Evolutionary conservation across 495 filamentous ascomycete species (phyloP), one percentile per base, ranked within the genome.

Genomic region (Hypomontagnella submonticulosa): DNA sequence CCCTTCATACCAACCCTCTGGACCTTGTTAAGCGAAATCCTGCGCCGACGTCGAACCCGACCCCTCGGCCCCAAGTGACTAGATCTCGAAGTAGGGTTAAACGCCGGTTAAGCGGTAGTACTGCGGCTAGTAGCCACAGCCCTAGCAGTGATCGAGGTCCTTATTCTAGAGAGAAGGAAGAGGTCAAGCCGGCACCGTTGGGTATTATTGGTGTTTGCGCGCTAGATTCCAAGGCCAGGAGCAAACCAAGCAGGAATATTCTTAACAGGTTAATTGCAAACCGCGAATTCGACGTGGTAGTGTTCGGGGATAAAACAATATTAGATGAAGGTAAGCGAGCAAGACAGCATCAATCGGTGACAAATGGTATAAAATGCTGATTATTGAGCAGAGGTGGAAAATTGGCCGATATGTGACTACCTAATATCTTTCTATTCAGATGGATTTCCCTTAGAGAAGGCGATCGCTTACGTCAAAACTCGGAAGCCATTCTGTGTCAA

Each of bases 291-390:
- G 93, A 99, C 70, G 92, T 97, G 19, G 88, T 94, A 33, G 92
- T 99, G 3, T 99, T 99, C 78, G 95, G 95, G 34, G 95, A 99
- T 76, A 99, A 99, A 73, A 92, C 97, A 48, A 98, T 99, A 63
- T 80, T 98, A 43, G 95, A 99, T 64, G 95, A 99, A 82, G 87
- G 86, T 78, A 82, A 87, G 86, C 77, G 79, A 85, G 72, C 83
- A 27, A 19, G 1, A 34, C 19, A 11, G 48, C 42, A 20, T 32
- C 12, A 38, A 18, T 40, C 37, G 9, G 40, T 60, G 46, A 33
- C 65, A 46, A 13, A 37, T 56, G 11, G 5, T 1, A 36, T 4
- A 23, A 19, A 16, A 46, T 58, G 34, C 69, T 75, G 61, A 77
- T 69, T 23, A 11, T 16, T 16, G 15, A 18, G 46, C 49, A 88